Base-by-base conservation (phyloP, 441 rosid genomes). In the Mallotus repandus region DNA sequence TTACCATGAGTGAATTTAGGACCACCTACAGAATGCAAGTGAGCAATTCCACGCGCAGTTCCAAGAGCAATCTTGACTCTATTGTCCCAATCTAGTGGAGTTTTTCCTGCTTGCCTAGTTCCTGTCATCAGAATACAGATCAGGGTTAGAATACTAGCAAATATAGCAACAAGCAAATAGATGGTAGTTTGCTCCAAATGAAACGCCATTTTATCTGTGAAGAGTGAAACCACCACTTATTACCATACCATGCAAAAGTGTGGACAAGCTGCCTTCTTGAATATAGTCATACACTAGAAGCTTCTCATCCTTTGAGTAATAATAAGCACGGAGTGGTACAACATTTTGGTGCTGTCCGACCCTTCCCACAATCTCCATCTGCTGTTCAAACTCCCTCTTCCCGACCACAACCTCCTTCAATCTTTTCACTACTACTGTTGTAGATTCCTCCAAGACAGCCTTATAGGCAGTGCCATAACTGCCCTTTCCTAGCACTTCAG, bases 401-500 rank as follows among this genome's bases (percentile, higher is more conserved):
- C 92, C 95, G 5, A 70, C 87, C 0, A 82, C 83, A 19, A 96
- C 97, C 18, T 95, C 98, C 82, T 87, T 93, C 81, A 95, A 80
- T 76, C 98, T 82, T 78, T 95, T 95, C 76, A 93, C 94, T 63
- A 91, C 98, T 52, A 95, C 97, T 0, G 90, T 85, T 48, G 96
- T 91, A 13, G 87, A 88, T 69, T 92, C 97, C 77, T 93, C 97
- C 60, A 95, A 81, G 45, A 88, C 85, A 2, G 98, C 98, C 84
- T 91, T 95, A 58, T 95, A 95, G 14, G 99, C 88, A 3, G 88
- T 88, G 57, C 99, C 98, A 41, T 86, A 90, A 35, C 86, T 88
- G 46, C 99, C 98, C 60, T 95, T 95, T 56, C 99, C 99, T n/a
- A 93, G 83, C 29, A 95, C 95, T 80, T 95, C 99, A 25, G 97